phyloP scores from a whole-genome alignment of 1,284 basidiomycete species.

The Puccinia hordei region DNA sequence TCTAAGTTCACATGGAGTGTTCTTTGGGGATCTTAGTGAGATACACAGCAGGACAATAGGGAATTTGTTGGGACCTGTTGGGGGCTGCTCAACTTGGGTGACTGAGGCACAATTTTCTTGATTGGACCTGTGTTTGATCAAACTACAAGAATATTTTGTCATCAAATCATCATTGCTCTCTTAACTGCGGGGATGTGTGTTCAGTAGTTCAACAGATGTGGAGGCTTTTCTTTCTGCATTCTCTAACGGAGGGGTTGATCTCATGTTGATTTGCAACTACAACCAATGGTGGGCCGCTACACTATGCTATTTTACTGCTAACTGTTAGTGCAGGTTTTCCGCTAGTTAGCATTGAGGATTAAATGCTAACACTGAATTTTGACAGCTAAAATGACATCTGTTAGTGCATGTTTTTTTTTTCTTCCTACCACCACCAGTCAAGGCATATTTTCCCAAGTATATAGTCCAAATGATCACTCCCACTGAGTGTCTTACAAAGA shows the following conservation, averaged over 20 bases:
- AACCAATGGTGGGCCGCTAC: too few species aligned
- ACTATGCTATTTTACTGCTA: too few species aligned
- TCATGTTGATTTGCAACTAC: neutral
- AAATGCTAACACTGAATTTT: too few species aligned
- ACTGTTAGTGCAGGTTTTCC: too few species aligned
- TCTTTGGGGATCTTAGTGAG: neutral
- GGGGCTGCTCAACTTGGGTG: neutral
- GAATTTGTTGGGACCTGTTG: neutral
- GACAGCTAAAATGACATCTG: too few species aligned
- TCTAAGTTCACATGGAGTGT: neutral
- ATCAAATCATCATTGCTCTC: neutral
- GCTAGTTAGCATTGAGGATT: too few species aligned
- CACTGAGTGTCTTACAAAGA: too few species aligned
- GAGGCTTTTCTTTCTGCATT: neutral
- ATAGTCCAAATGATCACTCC: too few species aligned
- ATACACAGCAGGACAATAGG: neutral
- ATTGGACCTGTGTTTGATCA: neutral
- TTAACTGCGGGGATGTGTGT: neutral
- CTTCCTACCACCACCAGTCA: too few species aligned
- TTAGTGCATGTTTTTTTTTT: too few species aligned
- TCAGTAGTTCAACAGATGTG: neutral
- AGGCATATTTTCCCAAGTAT: too few species aligned
- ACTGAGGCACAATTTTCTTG: neutral
- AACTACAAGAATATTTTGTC: neutral
- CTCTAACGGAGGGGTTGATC: neutral